Evolutionary conservation across 2,329 filamentous ascomycete species (phyloP).

Genomic region (Colletotrichum cordylinicola): DNA sequence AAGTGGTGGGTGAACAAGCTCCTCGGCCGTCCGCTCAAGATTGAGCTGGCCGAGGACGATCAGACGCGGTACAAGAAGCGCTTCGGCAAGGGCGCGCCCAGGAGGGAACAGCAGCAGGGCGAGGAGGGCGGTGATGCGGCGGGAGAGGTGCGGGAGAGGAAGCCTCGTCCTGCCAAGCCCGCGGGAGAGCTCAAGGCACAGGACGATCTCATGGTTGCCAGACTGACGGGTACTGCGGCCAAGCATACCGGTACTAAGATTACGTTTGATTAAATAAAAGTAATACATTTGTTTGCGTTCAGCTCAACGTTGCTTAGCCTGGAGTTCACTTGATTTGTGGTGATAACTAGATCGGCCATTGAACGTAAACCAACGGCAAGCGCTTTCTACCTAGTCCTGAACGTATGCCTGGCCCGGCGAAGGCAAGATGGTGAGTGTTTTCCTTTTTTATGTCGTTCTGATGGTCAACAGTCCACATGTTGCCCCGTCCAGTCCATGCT

Average conservation of each 20-base stretch:
- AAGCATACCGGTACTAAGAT: slow-evolving; percentile 81
- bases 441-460: too few species aligned
- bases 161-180: slow-evolving; percentile 36
- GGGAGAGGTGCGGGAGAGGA: slow-evolving; percentile 29
- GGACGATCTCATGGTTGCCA: slow-evolving; percentile 57
- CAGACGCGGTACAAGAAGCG: slow-evolving; percentile 91
- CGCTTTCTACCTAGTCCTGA: too few species aligned
- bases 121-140: slow-evolving; percentile 26
- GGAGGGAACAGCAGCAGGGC: slow-evolving; percentile 35
- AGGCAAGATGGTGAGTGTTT: too few species aligned
- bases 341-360: neutral
- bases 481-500: too few species aligned
- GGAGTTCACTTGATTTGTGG: neutral
- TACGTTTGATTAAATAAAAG: slow-evolving; percentile 71
- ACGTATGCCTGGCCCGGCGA: too few species aligned
- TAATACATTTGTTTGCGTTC: neutral
- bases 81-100: slow-evolving; percentile 75
- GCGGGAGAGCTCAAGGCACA: slow-evolving; percentile 42
- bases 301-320: neutral
- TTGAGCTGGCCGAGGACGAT: slow-evolving; percentile 94
- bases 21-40: slow-evolving; percentile 79
- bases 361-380: too few species aligned
- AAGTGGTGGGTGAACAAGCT: slow-evolving; percentile 90
- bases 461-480: too few species aligned
- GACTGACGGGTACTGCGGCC: slow-evolving; percentile 81